Evolutionary conservation across 179 eudicot species (phyloP), one percentile per base, ranked within the genome.

Genomic region (Spinacia oleracea): DNA sequence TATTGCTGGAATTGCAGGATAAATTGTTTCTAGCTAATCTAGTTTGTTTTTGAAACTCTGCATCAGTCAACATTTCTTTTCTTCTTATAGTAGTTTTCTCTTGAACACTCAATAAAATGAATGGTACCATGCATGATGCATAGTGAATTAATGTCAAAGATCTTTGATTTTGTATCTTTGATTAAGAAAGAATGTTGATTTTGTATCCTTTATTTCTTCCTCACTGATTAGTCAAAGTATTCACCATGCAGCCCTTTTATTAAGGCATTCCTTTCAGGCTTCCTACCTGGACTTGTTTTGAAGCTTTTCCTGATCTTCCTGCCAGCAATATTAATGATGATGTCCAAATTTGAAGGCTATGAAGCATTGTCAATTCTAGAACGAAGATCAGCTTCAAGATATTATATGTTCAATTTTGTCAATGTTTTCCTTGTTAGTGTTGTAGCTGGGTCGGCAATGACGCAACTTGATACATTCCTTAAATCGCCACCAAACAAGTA

Each of bases 261-360:
- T 88, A 93, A 91, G 85, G 67, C 91, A 14, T 83, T 95, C 62
- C 89, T 95, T 68, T 87, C 83, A 85, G 98, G 98, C 53, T 87
- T 95, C 82, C 85, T 95, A 32, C 98, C 98, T 69, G 98, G 98
- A 80, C 88, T 95, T 78, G 97, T 90, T 75, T 81, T 95, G 86
- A 95, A 95, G 89, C 92, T 95, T 78, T 95, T 95, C 81, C 97
- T 95, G 82, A 89, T 91, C 27, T 84, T 95, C 83, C 90, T 95
- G 77, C 98, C 98, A 5, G 35, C 90, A 16, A 93, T 95, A 86
- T 72, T 95, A 83, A 95, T 95, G 97, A 71, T 90, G 46, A 93
- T 95, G 97, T 88, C 98, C 38, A 95, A 93, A 82, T 86, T 95
- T 79, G 98, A 95, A 85, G 98, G 98, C 65, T 88, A 86, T 77